phyloP scores from a whole-genome alignment of 192 early-diverging fungal genomes.

The Lobosporangium transversale region DNA sequence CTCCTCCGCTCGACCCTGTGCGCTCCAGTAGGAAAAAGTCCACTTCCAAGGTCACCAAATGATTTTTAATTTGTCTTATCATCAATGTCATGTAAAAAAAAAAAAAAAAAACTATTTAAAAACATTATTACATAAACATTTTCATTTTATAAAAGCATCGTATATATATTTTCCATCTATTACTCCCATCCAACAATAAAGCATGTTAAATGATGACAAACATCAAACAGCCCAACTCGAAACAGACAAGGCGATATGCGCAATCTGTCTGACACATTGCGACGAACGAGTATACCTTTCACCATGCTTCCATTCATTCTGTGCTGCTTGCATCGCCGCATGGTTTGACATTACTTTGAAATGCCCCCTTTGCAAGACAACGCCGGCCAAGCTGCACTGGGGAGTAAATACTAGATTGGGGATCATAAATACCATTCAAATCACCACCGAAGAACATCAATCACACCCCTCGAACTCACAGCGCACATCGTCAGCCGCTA shows the following conservation, averaged over 20 bases:
- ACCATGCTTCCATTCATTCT: constrained; percentile 41
- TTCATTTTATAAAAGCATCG: no score
- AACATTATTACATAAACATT: no score
- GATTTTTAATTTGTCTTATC: no score
- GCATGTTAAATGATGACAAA: no score
- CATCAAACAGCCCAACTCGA: no score
- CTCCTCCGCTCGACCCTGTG: not conserved
- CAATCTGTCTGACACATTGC: constrained; percentile 30
- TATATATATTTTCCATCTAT: no score
- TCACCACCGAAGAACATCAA: no score
- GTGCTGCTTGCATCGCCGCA: constrained; percentile 27
- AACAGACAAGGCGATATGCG: not conserved
- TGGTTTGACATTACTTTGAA: constrained; percentile 24
- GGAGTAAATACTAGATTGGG: constrained; percentile 27
- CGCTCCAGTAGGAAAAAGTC: not conserved
- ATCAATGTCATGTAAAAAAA: no score
- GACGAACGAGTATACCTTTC: constrained; percentile 26
- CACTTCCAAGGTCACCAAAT: not conserved
- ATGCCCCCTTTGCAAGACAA: constrained; percentile 33
- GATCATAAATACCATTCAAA: constrained; percentile 18
- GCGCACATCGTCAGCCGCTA: no score
- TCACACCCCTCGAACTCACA: no score
- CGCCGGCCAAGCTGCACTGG: constrained; percentile 19
- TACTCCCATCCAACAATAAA: no score
- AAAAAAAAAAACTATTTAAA: no score